These are phyloP conservation scores for Cyathus pygmaeus DNA, from an alignment of 1,284 basidiomycete species.

Conservation along the genomic window DNA sequence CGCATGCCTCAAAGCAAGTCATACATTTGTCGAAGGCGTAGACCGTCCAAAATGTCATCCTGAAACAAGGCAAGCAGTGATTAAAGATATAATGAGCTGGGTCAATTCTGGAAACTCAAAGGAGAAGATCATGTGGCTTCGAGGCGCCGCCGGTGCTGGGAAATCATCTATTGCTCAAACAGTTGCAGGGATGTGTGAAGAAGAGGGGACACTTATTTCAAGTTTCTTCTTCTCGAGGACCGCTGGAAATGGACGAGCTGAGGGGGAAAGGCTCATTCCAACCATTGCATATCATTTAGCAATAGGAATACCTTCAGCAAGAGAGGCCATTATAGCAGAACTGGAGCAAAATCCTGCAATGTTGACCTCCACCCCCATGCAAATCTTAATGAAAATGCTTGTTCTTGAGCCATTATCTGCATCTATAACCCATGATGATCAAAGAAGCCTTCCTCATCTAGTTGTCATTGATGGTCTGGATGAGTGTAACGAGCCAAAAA, in stretches of 20 bases:
- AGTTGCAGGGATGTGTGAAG: not conserved
- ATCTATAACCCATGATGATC: too few species aligned
- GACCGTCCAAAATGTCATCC: slow-evolving; percentile 3
- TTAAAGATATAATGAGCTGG: not conserved
- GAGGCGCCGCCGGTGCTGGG: not conserved
- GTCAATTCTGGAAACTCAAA: not conserved
- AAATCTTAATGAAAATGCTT: not conserved
- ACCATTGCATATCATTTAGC: slow-evolving; percentile 1
- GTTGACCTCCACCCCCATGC: not conserved
- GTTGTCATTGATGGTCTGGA: not conserved
- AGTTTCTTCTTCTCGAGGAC: slow-evolving; percentile 2
- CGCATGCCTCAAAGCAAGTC: not conserved
- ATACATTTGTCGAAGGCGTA: not conserved
- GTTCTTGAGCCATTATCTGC: not conserved
- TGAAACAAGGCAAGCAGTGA: not conserved
- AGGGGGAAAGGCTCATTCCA: not conserved
- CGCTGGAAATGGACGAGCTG: not conserved
- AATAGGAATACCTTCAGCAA: not conserved
- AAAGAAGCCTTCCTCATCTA: not conserved
- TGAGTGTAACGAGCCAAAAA: not conserved
- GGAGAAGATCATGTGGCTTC: slow-evolving; percentile 1
- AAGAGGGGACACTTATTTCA: not conserved
- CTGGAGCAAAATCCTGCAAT: not conserved
- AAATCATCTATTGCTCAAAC: slow-evolving; percentile 2
- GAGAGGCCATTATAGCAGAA: not conserved